Percentiles rank a stretch among this genome's conserved stretches.
These are phyloP conservation scores for Pichia insulana DNA, from an alignment of 805 yeast species.

Conservation along the genomic window DNA sequence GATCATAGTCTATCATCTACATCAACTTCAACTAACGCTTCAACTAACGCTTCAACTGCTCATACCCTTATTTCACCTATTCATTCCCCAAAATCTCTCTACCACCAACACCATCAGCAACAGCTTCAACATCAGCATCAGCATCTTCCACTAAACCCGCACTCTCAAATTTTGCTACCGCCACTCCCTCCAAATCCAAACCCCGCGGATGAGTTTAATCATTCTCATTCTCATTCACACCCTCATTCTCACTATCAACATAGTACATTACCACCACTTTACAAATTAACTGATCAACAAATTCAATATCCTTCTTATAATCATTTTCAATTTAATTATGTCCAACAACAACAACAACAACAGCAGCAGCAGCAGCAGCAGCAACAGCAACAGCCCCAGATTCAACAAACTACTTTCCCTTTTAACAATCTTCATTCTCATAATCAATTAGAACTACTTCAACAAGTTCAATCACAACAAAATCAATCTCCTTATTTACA, in stretches of 20 bases:
- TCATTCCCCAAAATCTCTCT: background rate
- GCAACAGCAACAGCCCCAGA: background rate
- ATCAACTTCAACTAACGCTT: no score
- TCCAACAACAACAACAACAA: no score
- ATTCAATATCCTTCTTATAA: background rate
- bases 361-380: background rate
- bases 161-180: background rate
- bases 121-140: slow-evolving; percentile 6
- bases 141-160: background rate
- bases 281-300: background rate
- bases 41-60: no score
- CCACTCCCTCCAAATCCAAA: background rate
- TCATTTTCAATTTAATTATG: no score
- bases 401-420: background rate
- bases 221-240: no score
- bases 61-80: no score
- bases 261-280: slow-evolving; percentile 2
- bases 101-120: background rate
- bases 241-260: background rate
- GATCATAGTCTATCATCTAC: no score
- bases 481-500: background rate
- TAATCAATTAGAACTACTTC: slow-evolving; percentile 1
- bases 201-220: no score
- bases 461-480: background rate
- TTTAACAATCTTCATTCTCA: background rate